Base-by-base conservation (phyloP, 1,284 basidiomycete genomes). In the Pisolithus thermaeus region DNA sequence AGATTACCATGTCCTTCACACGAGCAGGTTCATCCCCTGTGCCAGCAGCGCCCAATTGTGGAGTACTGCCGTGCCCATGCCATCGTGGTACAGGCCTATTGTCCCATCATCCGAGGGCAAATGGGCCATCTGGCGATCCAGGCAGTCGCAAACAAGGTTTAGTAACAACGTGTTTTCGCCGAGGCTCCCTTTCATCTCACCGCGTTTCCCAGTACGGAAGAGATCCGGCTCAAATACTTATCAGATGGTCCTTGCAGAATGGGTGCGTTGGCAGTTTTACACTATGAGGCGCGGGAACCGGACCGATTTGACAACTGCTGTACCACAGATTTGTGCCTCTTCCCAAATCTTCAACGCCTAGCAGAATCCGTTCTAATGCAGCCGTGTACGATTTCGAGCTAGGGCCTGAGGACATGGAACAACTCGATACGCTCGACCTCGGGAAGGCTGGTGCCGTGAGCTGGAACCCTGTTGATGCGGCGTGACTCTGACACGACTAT, bases 191-290 rank as follows among this genome's bases (percentile, higher is more conserved):
- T 40, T 53, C 38, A 52, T 35, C 44, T 36, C 8, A 30, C 47
- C n/a, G 18, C 16, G 44, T 49, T 5, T 49, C 48, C 50, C 49
- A 84, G 80, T 62, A 80, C 56, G 62, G 61, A 18, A 73, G 76
- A 40, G 78, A 82, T 50, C 76, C 81, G 12, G 83, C 86, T 1
- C 91, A 92, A 61, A 75, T 94, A 46, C 74, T 93, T 28, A 70
- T 93, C 53, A 78, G 91, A 12, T 93, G 90, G 90, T 90, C 85
- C 45, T 69, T 93, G 43, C 91, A 93, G 65, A 83, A 81, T 62
- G 87, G 87, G 83, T 89, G 58, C 54, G 80, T 68, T 49, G 49
- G 41, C 22, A 47, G 20, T 11, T 51, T 46, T 35, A 32, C 35
- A 22, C 9, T 30, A n/a, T 25, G 9, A 35, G 40, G 18, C 43